Evolutionary conservation across 306 rosid genomes (phyloP).

Genomic region (Astragalus membranaceus): DNA sequence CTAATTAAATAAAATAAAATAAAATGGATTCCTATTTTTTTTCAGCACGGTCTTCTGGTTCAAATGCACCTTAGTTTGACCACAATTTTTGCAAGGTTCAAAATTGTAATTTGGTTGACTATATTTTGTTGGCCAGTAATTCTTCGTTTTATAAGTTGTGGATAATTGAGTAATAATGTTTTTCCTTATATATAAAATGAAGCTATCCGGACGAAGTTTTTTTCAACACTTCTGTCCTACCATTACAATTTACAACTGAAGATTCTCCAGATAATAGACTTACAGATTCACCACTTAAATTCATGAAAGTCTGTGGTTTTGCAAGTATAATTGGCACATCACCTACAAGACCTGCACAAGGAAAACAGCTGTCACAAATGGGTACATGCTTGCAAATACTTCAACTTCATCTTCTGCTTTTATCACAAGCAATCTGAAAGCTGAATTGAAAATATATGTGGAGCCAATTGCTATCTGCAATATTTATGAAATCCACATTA

Average conservation of each 20-base stretch:
- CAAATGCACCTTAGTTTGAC: background rate
- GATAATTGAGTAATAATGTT: background rate
- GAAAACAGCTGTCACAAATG: constrained; percentile 4
- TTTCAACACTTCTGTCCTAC: background rate
- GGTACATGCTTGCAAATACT: background rate
- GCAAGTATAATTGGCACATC: constrained; percentile 78
- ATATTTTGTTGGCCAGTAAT: background rate
- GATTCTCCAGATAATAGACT: constrained; percentile 34
- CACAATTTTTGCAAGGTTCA: background rate
- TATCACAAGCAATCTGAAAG: background rate
- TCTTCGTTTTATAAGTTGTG: background rate
- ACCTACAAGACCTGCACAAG: constrained; percentile 62
- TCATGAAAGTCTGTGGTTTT: constrained; percentile 95
- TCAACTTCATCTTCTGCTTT: background rate
- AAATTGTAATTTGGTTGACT: background rate
- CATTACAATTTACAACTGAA: background rate
- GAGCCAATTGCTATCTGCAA: background rate
- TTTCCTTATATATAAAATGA: background rate
- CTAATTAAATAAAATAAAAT: too few relatives aligned
- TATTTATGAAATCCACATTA: background rate
- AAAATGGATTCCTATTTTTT: too few relatives aligned
- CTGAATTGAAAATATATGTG: background rate
- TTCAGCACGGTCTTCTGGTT: background rate
- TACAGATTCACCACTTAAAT: constrained; percentile 95
- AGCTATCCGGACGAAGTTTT: background rate